These are phyloP conservation scores for Heterobasidion parviporum DNA, from an alignment of 1,284 basidiomycete genomes.

Conservation along the genomic window DNA sequence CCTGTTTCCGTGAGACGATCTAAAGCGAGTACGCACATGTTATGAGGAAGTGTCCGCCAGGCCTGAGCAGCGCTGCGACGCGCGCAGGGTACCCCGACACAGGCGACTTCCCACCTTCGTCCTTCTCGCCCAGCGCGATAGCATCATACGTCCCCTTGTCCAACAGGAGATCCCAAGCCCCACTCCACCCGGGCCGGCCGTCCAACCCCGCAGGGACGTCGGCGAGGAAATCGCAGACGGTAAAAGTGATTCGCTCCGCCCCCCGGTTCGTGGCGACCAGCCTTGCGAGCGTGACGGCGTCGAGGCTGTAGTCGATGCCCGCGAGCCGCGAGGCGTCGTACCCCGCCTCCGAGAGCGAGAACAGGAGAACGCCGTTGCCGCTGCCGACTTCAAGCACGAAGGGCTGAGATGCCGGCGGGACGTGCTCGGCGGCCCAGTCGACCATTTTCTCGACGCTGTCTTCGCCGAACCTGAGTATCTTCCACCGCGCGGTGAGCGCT, in stretches of 20 bases:
- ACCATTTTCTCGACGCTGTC: slow-evolving; percentile 81
- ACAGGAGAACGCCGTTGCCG: slow-evolving; percentile 81
- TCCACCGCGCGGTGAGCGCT: neutral
- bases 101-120: slow-evolving; percentile 44
- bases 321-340: slow-evolving; percentile 46
- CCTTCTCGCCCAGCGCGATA: slow-evolving; percentile 69
- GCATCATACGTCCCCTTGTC: slow-evolving; percentile 87
- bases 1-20: neutral
- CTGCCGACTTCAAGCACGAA: slow-evolving; percentile 70
- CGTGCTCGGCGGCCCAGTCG: slow-evolving; percentile 48
- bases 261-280: slow-evolving; percentile 41
- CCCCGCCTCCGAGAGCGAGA: slow-evolving; percentile 63
- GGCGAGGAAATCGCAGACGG: slow-evolving; percentile 51
- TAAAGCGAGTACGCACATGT: slow-evolving; percentile 51
- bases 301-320: slow-evolving; percentile 81
- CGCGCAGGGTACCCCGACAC: slow-evolving; percentile 56
- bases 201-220: slow-evolving; percentile 28
- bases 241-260: slow-evolving; percentile 35
- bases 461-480: slow-evolving; percentile 65
- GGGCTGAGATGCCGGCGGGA: slow-evolving; percentile 35
- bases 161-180: slow-evolving; percentile 57
- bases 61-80: slow-evolving; percentile 50
- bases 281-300: slow-evolving; percentile 56
- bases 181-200: slow-evolving; percentile 13
- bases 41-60: slow-evolving; percentile 72